A percentile compares a stretch with the other conserved stretches of the same genome.
Evolutionary conservation across 108 stramenopile species (phyloP).

Genomic region (Cyclostephanos tholiformis): DNA sequence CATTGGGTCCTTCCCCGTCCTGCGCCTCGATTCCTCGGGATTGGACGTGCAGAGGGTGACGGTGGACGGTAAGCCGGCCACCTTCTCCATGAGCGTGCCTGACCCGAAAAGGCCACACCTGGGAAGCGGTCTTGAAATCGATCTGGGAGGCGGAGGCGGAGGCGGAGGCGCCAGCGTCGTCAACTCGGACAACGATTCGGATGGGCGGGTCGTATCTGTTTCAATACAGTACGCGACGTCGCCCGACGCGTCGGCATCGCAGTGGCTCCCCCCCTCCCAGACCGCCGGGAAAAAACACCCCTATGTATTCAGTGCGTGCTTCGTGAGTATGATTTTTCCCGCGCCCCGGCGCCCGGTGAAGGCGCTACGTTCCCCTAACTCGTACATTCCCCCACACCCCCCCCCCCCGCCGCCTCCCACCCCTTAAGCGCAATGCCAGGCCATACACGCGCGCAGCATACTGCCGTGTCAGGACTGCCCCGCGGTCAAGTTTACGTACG

Average conservation of each 20-base stretch:
- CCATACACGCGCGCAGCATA: slow-evolving; percentile 95
- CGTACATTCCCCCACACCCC: too few relatives aligned
- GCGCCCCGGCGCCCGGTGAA: background rate
- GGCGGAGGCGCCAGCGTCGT: too few relatives aligned
- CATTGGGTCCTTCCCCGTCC: background rate
- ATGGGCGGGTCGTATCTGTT: slow-evolving; percentile 31
- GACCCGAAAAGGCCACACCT: slow-evolving; percentile 52
- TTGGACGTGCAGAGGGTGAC: slow-evolving; percentile 56
- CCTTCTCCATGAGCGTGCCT: slow-evolving; percentile 46
- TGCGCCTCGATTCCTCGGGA: slow-evolving; percentile 67
- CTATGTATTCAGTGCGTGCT: slow-evolving; percentile 83
- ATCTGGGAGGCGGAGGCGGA: slow-evolving; percentile 24
- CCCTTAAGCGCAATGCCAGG: slow-evolving; percentile 85
- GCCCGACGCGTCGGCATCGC: slow-evolving; percentile 71
- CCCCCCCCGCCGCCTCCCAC: background rate
- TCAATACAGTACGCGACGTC: slow-evolving; percentile 83
- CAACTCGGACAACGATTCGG: background rate
- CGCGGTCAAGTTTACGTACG: slow-evolving; percentile 89
- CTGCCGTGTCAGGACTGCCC: slow-evolving; percentile 95
- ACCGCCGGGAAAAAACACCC: slow-evolving; percentile 92
- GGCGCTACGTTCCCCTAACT: background rate
- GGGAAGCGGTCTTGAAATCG: slow-evolving; percentile 60
- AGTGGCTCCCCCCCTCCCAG: slow-evolving; percentile 94
- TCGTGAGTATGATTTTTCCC: slow-evolving; percentile 1
- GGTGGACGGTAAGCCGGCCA: slow-evolving; percentile 45